Conservation (phyloP, 805 yeast species). For the Alloascoidea africana region DNA sequence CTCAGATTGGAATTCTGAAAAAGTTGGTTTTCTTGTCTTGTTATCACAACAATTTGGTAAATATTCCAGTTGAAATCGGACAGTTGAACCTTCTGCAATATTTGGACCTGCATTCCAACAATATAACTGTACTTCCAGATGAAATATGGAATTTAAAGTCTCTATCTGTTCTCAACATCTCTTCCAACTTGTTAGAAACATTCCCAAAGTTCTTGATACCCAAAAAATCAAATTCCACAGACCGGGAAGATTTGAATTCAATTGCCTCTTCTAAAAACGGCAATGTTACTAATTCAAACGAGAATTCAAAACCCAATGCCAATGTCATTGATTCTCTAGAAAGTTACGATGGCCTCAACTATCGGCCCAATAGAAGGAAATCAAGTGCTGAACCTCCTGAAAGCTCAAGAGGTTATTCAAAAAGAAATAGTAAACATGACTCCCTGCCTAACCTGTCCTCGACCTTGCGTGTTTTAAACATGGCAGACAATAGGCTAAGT, state of each 20-base stretch:
- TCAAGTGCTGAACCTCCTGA: too few species aligned
- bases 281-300: neutral
- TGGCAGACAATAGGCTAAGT: constrained; percentile 72
- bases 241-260: too few species aligned
- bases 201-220: constrained; percentile 37
- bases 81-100: constrained; percentile 40
- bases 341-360: too few species aligned
- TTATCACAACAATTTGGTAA: constrained; percentile 58
- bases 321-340: too few species aligned
- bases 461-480: constrained; percentile 38
- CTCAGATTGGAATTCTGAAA: constrained; percentile 42
- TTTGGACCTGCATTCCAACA: constrained; percentile 75
- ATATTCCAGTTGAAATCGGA: constrained; percentile 54
- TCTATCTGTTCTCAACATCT: constrained; percentile 45
- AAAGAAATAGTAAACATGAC: too few species aligned
- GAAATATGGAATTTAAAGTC: constrained; percentile 50
- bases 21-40: constrained; percentile 54
- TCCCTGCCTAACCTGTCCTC: constrained; percentile 14
- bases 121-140: constrained; percentile 51
- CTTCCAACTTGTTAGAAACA: constrained; percentile 52
- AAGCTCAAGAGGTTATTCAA: too few species aligned
- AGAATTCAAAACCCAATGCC: neutral
- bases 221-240: neutral
- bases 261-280: too few species aligned
- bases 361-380: too few species aligned